Conservation (phyloP, 2,329 filamentous ascomycete genomes). For the Neofusicoccum ribis region DNA sequence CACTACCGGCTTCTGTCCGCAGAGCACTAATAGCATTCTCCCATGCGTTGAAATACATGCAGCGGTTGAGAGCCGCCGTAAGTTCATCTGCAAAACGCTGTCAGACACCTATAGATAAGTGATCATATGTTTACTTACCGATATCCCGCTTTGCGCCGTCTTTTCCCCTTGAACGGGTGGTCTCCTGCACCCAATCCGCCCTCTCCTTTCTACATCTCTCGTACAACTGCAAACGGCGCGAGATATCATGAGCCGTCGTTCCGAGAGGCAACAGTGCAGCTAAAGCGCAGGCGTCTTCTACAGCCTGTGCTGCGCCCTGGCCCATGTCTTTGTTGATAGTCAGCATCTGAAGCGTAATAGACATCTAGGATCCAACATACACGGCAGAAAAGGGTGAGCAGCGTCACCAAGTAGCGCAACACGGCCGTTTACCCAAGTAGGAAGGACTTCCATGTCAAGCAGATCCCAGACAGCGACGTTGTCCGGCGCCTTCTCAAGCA, state of each 20-base stretch:
- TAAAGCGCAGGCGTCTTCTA: conserved; percentile 66
- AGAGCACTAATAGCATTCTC: neutral
- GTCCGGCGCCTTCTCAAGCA: conserved; percentile 42
- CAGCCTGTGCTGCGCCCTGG: conserved; percentile 63
- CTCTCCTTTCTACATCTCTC: conserved; percentile 59
- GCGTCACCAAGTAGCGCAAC: conserved; percentile 66
- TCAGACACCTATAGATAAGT: neutral
- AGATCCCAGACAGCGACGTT: conserved; percentile 39
- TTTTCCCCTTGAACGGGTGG: conserved; percentile 54
- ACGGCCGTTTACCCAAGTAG: conserved; percentile 55
- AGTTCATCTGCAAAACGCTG: neutral
- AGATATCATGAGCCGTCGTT: neutral
- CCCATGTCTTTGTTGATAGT: conserved; percentile 48
- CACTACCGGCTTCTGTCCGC: neutral
- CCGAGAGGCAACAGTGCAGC: conserved; percentile 46
- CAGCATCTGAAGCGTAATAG: neutral
- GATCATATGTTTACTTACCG: neutral
- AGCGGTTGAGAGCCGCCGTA: neutral
- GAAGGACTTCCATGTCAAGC: conserved; percentile 58
- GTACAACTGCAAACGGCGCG: conserved; percentile 59
- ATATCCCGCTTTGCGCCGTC: conserved; percentile 33
- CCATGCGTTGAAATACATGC: neutral
- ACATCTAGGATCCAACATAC: conserved; percentile 33
- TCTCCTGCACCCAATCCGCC: conserved; percentile 59
- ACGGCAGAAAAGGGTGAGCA: conserved; percentile 67